Evolutionary conservation across 805 yeast species (phyloP).

Genomic region (Yarrowia yakushimensis): DNA sequence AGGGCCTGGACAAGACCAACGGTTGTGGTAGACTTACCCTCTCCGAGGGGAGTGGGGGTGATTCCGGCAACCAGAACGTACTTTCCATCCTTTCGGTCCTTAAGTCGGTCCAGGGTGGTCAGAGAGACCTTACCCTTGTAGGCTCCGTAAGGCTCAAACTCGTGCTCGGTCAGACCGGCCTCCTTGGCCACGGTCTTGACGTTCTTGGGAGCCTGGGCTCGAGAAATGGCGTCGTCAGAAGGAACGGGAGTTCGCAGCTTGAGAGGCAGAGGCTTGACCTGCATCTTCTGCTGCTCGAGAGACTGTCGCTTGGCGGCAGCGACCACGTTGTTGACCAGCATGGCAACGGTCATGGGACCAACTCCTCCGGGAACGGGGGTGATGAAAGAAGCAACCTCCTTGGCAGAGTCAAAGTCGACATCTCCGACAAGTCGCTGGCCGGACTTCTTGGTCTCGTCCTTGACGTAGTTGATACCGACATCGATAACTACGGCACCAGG

Average conservation of each 20-base stretch:
- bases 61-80: conserved; percentile 94
- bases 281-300: conserved; percentile 38
- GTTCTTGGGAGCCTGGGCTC: conserved; percentile 83
- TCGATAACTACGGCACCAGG: conserved; percentile 82
- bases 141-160: conserved; percentile 84
- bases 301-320: conserved; percentile 67
- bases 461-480: conserved; percentile 89
- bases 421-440: conserved; percentile 92
- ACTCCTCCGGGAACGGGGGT: conserved; percentile 99
- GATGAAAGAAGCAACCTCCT: conserved; percentile 59
- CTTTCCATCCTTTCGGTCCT: conserved; percentile 65
- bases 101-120: conserved; percentile 64
- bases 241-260: conserved; percentile 69
- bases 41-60: conserved; percentile 97
- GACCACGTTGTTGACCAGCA: conserved; percentile 81
- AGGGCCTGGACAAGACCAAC: conserved; percentile 95
- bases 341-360: conserved; percentile 98
- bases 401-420: conserved; percentile 74
- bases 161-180: conserved; percentile 71
- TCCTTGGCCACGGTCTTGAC: conserved; percentile 73
- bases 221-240: conserved; percentile 83
- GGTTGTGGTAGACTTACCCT: conserved; percentile 95
- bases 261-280: conserved; percentile 55
- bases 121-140: conserved; percentile 85
- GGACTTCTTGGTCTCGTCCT: conserved; percentile 67